phyloP scores from a whole-genome alignment of 805 yeast species.

The Candida ortonii region DNA sequence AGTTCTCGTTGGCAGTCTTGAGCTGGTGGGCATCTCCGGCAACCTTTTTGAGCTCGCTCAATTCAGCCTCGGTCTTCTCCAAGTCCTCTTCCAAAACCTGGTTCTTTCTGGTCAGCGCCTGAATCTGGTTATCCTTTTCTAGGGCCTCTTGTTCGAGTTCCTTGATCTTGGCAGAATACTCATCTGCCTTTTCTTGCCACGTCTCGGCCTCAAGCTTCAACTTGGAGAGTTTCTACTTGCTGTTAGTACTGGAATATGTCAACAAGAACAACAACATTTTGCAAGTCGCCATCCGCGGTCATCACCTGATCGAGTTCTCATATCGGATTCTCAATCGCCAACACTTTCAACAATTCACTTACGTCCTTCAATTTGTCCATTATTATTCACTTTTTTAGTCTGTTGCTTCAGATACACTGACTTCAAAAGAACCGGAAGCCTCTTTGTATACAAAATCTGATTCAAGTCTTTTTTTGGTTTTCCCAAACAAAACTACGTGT shows the following conservation, averaged over 20 bases:
- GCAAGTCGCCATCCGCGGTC: background rate
- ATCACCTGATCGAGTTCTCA: no score
- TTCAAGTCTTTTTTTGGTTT: no score
- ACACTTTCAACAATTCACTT: no score
- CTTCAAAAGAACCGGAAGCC: conserved; percentile 12
- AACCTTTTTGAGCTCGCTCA: conserved; percentile 73
- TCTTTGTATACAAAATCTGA: conserved; percentile 9
- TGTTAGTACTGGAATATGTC: background rate
- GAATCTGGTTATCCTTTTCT: conserved; percentile 93
- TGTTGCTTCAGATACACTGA: conserved; percentile 7
- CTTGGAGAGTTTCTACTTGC: conserved; percentile 69
- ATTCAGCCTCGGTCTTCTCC: conserved; percentile 73
- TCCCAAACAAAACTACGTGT: no score
- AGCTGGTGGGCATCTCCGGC: conserved; percentile 90
- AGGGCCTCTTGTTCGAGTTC: conserved; percentile 87
- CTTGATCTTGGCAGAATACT: conserved; percentile 74
- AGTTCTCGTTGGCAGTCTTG: conserved; percentile 85
- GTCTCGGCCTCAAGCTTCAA: conserved; percentile 92
- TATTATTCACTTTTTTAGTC: conserved; percentile 11
- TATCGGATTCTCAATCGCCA: no score
- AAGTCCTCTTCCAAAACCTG: conserved; percentile 79
- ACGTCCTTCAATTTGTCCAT: conserved; percentile 53
- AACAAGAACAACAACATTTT: background rate
- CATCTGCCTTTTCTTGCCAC: conserved; percentile 97
- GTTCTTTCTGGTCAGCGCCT: conserved; percentile 88